Evolutionary conservation across 2,329 filamentous ascomycete genomes (phyloP).

Genomic region (Pleurostoma richardsiae): DNA sequence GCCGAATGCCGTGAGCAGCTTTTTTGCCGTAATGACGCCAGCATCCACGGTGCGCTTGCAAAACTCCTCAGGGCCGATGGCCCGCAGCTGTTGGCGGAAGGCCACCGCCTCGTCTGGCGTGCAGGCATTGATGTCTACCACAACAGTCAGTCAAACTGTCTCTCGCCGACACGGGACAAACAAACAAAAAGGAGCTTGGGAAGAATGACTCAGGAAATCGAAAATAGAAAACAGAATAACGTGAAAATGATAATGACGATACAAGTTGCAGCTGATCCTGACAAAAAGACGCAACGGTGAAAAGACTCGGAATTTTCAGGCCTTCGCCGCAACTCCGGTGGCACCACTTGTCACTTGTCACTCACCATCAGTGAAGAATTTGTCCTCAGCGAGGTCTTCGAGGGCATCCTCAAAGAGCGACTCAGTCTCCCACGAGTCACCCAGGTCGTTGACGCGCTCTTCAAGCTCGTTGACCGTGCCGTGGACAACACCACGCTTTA

Average conservation of each 20-base stretch:
- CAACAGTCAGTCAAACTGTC: neutral
- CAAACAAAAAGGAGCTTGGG: constrained; percentile 5
- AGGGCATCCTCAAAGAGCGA: constrained; percentile 60
- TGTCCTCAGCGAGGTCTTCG: constrained; percentile 51
- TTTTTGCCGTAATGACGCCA: constrained; percentile 69
- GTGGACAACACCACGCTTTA: constrained; percentile 10
- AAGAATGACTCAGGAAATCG: neutral
- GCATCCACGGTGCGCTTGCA: constrained; percentile 65
- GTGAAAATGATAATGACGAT: too few relatives aligned
- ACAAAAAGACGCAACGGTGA: too few relatives aligned
- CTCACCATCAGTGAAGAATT: constrained; percentile 39
- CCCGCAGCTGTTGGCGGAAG: constrained; percentile 67
- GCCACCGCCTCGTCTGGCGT: constrained; percentile 63
- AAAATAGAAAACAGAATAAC: too few relatives aligned
- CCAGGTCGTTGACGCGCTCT: constrained; percentile 44
- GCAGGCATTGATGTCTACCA: constrained; percentile 36
- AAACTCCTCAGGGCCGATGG: constrained; percentile 74
- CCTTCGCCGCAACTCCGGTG: too few relatives aligned
- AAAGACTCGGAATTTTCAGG: too few relatives aligned
- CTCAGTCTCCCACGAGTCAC: constrained; percentile 57
- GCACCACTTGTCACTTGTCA: constrained; percentile 1
- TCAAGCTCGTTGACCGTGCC: constrained; percentile 35
- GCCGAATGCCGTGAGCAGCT: constrained; percentile 81
- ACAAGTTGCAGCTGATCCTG: too few relatives aligned
- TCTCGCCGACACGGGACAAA: neutral